phyloP scores from a whole-genome alignment of 176 grass and related monocot species.

The Alopecurus myosuroides region DNA sequence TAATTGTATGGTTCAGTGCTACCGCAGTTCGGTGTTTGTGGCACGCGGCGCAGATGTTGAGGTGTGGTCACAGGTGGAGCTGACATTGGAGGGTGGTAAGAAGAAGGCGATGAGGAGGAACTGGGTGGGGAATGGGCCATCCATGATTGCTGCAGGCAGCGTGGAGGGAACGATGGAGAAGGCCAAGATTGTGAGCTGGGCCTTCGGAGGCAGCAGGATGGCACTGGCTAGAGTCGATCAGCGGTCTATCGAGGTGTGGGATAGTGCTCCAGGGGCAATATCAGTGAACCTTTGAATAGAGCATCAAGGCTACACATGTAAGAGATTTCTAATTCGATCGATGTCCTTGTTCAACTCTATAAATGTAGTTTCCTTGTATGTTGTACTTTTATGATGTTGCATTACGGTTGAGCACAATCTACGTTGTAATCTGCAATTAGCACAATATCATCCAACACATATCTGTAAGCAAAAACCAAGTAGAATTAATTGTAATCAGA shows the following conservation, averaged over 20 bases:
- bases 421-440: neutral
- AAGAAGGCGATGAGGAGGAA: slow-evolving; percentile 84
- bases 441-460: neutral
- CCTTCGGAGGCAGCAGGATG: slow-evolving; percentile 86
- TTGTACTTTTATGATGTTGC: neutral
- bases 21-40: slow-evolving; percentile 63
- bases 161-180: slow-evolving; percentile 18
- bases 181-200: slow-evolving; percentile 60
- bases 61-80: slow-evolving; percentile 64
- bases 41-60: slow-evolving; percentile 42
- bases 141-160: neutral
- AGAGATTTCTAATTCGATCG: slow-evolving; percentile 12
- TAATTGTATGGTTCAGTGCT: slow-evolving; percentile 58
- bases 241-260: slow-evolving; percentile 68
- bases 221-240: slow-evolving; percentile 54
- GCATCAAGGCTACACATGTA: neutral
- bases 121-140: slow-evolving; percentile 48
- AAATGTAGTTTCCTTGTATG: neutral
- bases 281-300: neutral
- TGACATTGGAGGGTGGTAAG: slow-evolving; percentile 29
- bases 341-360: neutral
- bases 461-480: slow-evolving; percentile 2
- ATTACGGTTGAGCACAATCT: neutral
- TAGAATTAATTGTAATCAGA: neutral
- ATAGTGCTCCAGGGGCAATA: slow-evolving; percentile 27